Base-by-base conservation (phyloP, 169 alveolate genomes). In the Cyclospora cayetanensis region DNA sequence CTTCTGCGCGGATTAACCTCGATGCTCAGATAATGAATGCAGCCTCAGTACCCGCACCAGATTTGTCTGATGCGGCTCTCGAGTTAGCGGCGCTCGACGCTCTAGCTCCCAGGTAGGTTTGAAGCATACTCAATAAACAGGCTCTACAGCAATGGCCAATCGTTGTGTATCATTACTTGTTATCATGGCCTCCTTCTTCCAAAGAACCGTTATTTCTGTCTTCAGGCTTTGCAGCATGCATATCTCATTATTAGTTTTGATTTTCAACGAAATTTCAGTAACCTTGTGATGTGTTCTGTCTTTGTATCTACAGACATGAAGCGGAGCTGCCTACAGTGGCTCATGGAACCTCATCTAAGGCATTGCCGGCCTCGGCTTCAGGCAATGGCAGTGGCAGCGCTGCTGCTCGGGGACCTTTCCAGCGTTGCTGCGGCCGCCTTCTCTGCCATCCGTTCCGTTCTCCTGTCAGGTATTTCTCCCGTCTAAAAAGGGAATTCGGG, bases 21-120 rank as follows among this genome's bases (percentile, higher is more conserved):
- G n/a, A n/a, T n/a, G n/a, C n/a, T n/a, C n/a, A n/a, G n/a, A 74
- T 41, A 52, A 74, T 74, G 85, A 74, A 74, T 74, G 85, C 85
- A 74, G 85, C 85, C 37, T 55, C 85, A 52, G 63, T 74, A 41
- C 85, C 85, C 4, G 85, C 63, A 31, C 85, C 85, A 42, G 85
- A 74, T 74, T 41, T 74, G 41, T 41, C 85, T 46, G 85, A 41
- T 42, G 85, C 85, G 25, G 85, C 60, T 9, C 85, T 74, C 27
- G 85, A 74, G 15, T 41, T 74, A 39, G 85, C 42, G 41, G 85
- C 85, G 1, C 85, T 74, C 4, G 85, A 74, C 66, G 85, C 41
- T 25, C 43, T 74, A 25, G 85, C 82, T 70, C 82, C 85, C 7
- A 74, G 43, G 85, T 74, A 42, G 27, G 85, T 0, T 27, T 22